Evolutionary conservation across 1,139 yeast species (phyloP), one percentile per base, ranked within the genome.

Genomic region (Lodderomyces theae): DNA sequence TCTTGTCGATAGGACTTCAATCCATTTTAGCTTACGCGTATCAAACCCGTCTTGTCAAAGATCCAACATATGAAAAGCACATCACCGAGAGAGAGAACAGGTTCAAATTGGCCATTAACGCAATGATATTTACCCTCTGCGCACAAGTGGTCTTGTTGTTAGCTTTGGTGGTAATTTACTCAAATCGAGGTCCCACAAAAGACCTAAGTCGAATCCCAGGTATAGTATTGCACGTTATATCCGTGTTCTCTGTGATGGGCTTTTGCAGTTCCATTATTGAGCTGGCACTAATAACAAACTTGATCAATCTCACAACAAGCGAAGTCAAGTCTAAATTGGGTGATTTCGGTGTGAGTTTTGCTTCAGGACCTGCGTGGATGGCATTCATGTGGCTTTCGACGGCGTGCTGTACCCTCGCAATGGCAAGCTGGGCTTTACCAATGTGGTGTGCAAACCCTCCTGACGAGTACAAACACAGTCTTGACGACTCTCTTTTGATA

Each of bases 1-100:
- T 79, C 38, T 56, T 61, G 5, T 42, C 53, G 0, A 61, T 69
- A 19, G 77, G 78, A 5, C 58, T 78, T 32, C 56, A 62, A 12
- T 63, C 72, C 26, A 69, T 78, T 6, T 53, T 78, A 32, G 74
- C 78, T 0, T 77, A 77, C 49, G 79, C 81, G 5, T 63, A 57
- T 44, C 52, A 64, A 41, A 42, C 55, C 7, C 10, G 23, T 10
- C 23, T 37, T 1, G 36, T 50, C 1, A 28, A 15, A 17, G 46
- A 50, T 19, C 47, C 38, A 48, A 58, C 49, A 8, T 65, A 67
- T 46, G 31, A 48, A 1, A n/a, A 42, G 1, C 35, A 42, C 3
- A 57, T 66, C 11, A 24, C 42, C 1, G 4, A 24, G 1, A 52
- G 74, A 26, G 43, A 43, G 25, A 17, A 38, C 1, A 38, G 48